Evolutionary conservation across 805 yeast genomes (phyloP), one percentile per base, ranked within the genome.

Genomic region (Monosporozyma servazzii): DNA sequence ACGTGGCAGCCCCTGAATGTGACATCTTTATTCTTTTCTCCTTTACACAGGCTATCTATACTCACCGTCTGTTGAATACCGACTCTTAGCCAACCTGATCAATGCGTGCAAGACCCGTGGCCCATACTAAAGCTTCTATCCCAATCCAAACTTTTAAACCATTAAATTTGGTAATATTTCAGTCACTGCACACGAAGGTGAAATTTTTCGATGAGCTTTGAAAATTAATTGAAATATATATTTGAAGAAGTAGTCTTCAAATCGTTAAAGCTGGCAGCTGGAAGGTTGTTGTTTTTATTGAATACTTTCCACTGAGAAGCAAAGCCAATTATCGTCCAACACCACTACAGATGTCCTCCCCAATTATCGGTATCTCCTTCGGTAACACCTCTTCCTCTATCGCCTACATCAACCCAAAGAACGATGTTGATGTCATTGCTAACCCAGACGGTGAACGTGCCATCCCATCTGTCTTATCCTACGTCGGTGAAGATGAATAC

Each of bases 361-460:
- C 86, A 61, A 86, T 88, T 60, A 86, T 93, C 70, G 99, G 99
- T 72, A 80, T 93, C 68, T 83, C 96, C 43, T 91, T 93, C 70
- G 99, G 99, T 70, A 93, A 93, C 80, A 85, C 96, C 47, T 81
- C 96, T 54, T 86, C 97, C 48, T 87, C 97, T 53, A 89, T 93
- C 68, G 97, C 98, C 48, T 87, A 83, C 64, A 86, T 90, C 59
- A 97, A 91, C 64, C 97, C 96, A 56, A 86, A 85, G 69, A 60
- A 64, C 47, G 70, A 66, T 53, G 93, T 88, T 57, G 97, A 93
- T 67, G 96, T 93, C 59, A 91, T 93, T 69, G 99, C 99, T 60
- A 91, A 93, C 81, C 96, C 95, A 60, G 99, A 93, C 67, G 99
- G 99, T 71, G 98, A 93, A 74, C 88, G 98, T 75, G 79, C 91